Evolutionary conservation across 2,329 filamentous ascomycete species (phyloP).

Genomic region (Pseudogymnoascus pannorum): DNA sequence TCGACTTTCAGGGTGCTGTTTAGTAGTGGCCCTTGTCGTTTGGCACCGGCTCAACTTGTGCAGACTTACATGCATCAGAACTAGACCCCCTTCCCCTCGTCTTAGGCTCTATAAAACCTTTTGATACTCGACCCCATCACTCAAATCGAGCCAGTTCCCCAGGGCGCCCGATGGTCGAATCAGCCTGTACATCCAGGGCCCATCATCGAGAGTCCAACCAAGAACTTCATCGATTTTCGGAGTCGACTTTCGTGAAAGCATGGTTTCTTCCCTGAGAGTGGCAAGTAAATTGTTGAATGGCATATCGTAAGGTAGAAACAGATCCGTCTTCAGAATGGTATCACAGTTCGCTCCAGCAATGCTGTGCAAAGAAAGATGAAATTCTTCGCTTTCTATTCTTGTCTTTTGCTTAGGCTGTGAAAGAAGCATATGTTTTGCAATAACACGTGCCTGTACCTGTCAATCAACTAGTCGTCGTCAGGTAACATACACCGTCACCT

Average conservation of each 20-base stretch:
- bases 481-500: background rate
- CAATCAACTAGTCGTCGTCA: background rate
- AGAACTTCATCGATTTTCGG: background rate
- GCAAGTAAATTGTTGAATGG: conserved; percentile 14
- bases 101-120: background rate
- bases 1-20: background rate
- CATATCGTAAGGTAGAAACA: conserved; percentile 16
- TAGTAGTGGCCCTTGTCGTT: background rate
- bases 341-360: background rate
- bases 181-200: conserved; percentile 22
- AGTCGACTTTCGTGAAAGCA: conserved; percentile 15
- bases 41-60: background rate
- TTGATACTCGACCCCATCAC: background rate
- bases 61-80: background rate
- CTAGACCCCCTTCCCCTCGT: background rate
- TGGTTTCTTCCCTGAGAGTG: conserved; percentile 17
- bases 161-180: background rate
- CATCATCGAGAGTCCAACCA: conserved; percentile 22
- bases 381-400: conserved; percentile 3
- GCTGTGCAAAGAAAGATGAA: conserved; percentile 1
- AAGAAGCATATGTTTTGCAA: background rate
- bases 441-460: background rate
- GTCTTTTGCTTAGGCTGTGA: background rate
- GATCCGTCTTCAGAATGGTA: background rate
- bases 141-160: background rate